Conservation (phyloP, 2,329 filamentous ascomycete species). For the Clonostachys byssicola region DNA sequence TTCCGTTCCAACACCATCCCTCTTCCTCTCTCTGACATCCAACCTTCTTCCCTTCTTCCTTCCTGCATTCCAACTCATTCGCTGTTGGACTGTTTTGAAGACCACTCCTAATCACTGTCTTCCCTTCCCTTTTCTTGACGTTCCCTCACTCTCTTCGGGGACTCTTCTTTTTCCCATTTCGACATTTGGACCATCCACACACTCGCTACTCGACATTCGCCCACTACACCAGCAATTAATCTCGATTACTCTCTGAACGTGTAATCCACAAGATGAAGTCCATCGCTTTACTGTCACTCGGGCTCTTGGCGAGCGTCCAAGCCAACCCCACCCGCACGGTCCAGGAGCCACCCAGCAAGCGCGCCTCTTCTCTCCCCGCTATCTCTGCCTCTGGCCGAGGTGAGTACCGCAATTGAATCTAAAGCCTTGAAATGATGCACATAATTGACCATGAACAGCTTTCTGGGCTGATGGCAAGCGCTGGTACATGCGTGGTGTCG, state of each 20-base stretch:
- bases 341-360: slow-evolving; percentile 42
- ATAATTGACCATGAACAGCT: slow-evolving; percentile 25
- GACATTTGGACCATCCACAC: neutral
- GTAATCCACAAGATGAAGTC: slow-evolving; percentile 40
- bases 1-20: neutral
- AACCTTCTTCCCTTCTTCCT: slow-evolving; percentile 1
- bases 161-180: neutral
- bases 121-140: neutral
- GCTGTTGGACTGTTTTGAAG: slow-evolving; percentile 2
- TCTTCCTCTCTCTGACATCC: neutral
- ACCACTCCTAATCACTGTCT: neutral
- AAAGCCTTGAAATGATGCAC: too few relatives aligned
- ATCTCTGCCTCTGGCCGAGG: slow-evolving; percentile 55
- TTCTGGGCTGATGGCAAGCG: slow-evolving; percentile 49
- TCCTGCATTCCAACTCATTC: slow-evolving; percentile 3
- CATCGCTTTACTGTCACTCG: slow-evolving; percentile 39
- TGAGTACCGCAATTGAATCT: slow-evolving; percentile 18
- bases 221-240: neutral
- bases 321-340: slow-evolving; percentile 46
- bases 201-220: neutral
- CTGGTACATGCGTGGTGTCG: slow-evolving; percentile 57
- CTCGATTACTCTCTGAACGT: slow-evolving; percentile 6
- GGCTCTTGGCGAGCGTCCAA: slow-evolving; percentile 34
- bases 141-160: slow-evolving; percentile 4
- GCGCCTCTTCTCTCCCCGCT: slow-evolving; percentile 39